Conservation (phyloP, 331 rosid species). For the Erythrophleum ivorense region DNA sequence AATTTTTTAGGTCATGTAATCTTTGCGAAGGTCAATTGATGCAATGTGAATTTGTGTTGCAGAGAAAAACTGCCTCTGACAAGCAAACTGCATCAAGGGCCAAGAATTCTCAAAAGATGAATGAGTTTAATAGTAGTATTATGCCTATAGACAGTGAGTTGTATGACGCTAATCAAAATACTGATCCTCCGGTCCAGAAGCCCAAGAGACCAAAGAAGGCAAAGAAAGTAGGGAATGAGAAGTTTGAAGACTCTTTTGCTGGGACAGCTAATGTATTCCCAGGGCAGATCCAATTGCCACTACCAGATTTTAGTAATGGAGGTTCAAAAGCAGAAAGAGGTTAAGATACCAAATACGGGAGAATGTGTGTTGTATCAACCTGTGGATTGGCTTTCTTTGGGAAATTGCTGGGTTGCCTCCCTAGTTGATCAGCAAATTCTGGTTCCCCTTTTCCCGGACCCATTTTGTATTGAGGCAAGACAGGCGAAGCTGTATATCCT, state of each 20-base stretch:
- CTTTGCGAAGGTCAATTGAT: background rate
- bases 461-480: constrained; percentile 22
- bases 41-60: constrained; percentile 29
- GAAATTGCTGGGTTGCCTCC: constrained; percentile 28
- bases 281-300: constrained; percentile 56
- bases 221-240: constrained; percentile 71
- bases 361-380: constrained; percentile 27
- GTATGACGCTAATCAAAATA: constrained; percentile 52
- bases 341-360: constrained; percentile 31
- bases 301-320: constrained; percentile 42
- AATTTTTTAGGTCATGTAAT: constrained; percentile 13
- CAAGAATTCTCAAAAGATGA: constrained; percentile 56
- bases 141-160: constrained; percentile 45
- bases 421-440: constrained; percentile 27
- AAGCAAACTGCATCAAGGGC: constrained; percentile 50
- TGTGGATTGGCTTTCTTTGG: constrained; percentile 23
- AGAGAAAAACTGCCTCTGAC: constrained; percentile 70
- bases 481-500: constrained; percentile 37
- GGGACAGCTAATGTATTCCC: constrained; percentile 36
- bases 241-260: constrained; percentile 60
- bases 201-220: constrained; percentile 76
- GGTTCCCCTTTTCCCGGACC: constrained; percentile 28
- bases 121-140: constrained; percentile 36
- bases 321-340: constrained; percentile 45
- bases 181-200: constrained; percentile 55